phyloP scores from a whole-genome alignment of 202 grass and related monocot species.

The Digitaria exilis region DNA sequence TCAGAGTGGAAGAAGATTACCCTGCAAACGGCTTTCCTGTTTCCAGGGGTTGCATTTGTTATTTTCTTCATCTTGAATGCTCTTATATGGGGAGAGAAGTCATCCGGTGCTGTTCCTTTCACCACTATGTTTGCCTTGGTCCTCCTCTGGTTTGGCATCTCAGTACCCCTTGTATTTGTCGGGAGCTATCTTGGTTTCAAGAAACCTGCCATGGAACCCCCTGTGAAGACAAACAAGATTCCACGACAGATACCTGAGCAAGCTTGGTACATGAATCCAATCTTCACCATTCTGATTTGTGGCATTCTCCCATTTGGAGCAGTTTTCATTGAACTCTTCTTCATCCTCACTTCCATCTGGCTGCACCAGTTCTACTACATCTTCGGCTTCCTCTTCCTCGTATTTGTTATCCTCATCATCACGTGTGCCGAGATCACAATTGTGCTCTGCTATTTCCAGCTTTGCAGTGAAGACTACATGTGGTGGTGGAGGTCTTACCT shows the following conservation, averaged over 20 bases:
- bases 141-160: slow-evolving; percentile 81
- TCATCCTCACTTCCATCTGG: slow-evolving; percentile 81
- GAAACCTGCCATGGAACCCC: slow-evolving; percentile 68
- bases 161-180: slow-evolving; percentile 71
- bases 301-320: slow-evolving; percentile 76
- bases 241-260: slow-evolving; percentile 72
- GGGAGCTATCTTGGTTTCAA: slow-evolving; percentile 80
- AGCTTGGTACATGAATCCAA: slow-evolving; percentile 81
- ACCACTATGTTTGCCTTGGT: slow-evolving; percentile 81
- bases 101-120: slow-evolving; percentile 77
- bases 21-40: slow-evolving; percentile 59
- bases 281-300: slow-evolving; percentile 66
- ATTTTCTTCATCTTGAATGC: slow-evolving; percentile 80
- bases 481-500: slow-evolving; percentile 92
- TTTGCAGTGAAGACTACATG: slow-evolving; percentile 74
- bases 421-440: slow-evolving; percentile 74
- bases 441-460: slow-evolving; percentile 83
- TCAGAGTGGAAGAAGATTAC: slow-evolving; percentile 81
- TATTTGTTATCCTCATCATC: slow-evolving; percentile 72
- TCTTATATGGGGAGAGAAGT: slow-evolving; percentile 82
- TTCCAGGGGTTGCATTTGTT: slow-evolving; percentile 63
- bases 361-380: slow-evolving; percentile 82
- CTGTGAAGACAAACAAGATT: slow-evolving; percentile 81
- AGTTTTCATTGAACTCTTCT: slow-evolving; percentile 83
- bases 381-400: slow-evolving; percentile 78